Evolutionary conservation across 2,329 filamentous ascomycete genomes (phyloP), one percentile per base, ranked within the genome.

Genomic region (Raffaelea arxii): DNA sequence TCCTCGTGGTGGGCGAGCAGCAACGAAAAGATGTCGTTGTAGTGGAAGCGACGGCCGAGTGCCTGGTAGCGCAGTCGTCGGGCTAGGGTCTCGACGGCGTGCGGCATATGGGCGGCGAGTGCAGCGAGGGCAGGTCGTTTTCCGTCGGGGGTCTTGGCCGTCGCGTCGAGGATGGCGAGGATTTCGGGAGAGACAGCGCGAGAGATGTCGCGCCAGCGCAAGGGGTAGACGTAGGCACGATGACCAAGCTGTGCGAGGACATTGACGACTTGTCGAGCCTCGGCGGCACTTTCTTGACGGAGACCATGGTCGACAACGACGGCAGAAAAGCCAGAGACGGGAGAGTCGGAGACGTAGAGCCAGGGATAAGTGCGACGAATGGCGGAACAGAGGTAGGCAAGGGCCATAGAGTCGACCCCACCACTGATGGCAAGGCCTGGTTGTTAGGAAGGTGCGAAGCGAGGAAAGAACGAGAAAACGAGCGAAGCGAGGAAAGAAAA

Each of bases 341-440:
- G 65, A 49, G 72, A 69, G 55, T 74, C 74, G 27, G 65, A 65
- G 23, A 78, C 58, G 38, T 53, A 64, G 51, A 69, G 56, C 23
- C 54, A 49, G 2, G 57, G 58, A 40, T 67, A 57, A 3, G 51
- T 49, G 3, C 50, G 59, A 32, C 64, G 63, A 30, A 75, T 56
- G 40, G 68, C 63, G 42, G 71, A 73, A 59, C 85, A 86, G 30
- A 97, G 74, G 50, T 72, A 80, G 46, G 89, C 88, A 50, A 98
- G 71, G 24, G 91, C 91, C 90, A 97, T 98, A n/a, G 91, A 97
- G 64, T 98, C 92, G 35, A 92, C 86, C 7, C 92, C 92, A 22
- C 92, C 92, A 59, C 90, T 96, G 51, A 97, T 71, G 16, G 90
- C 92, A 49, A 97, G 68, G 46, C 75, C 83, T 86, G n/a, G n/a